phyloP scores from a whole-genome alignment of 1,284 basidiomycete genomes.

The Ceratobasidium sp. region DNA sequence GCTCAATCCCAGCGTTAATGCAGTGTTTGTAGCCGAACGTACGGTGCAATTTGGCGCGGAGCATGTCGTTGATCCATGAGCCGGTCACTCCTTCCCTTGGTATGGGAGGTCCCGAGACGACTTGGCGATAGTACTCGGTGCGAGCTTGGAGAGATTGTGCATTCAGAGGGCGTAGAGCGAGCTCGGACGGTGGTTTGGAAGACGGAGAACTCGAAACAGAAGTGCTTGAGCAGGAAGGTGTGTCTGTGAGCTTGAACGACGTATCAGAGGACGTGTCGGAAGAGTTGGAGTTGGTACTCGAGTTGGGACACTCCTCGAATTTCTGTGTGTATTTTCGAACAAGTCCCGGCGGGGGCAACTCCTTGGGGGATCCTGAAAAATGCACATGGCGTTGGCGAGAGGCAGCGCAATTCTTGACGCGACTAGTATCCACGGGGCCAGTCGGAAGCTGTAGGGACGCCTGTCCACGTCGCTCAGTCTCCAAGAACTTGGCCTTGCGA shows the following conservation, averaged over 20 bases:
- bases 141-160: not conserved
- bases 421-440: constrained; percentile 2
- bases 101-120: not conserved
- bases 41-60: not conserved
- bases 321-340: not conserved
- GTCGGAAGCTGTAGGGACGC: not conserved
- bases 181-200: not conserved
- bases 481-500: not conserved
- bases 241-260: not conserved
- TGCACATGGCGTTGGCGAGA: not conserved
- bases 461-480: not conserved
- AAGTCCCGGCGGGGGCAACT: not conserved
- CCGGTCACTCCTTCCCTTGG: not conserved
- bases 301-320: not conserved
- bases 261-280: not conserved
- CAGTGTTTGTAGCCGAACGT: not conserved
- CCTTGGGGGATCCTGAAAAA: not conserved
- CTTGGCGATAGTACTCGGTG: not conserved
- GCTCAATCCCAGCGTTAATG: not conserved
- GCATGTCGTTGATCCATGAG: not conserved
- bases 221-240: not conserved
- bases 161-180: not conserved
- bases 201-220: not conserved
- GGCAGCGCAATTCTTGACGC: not conserved
- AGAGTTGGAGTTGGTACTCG: not conserved